Conservation (phyloP, 352 stramenopile genomes). For the Plasmopara muralis region DNA sequence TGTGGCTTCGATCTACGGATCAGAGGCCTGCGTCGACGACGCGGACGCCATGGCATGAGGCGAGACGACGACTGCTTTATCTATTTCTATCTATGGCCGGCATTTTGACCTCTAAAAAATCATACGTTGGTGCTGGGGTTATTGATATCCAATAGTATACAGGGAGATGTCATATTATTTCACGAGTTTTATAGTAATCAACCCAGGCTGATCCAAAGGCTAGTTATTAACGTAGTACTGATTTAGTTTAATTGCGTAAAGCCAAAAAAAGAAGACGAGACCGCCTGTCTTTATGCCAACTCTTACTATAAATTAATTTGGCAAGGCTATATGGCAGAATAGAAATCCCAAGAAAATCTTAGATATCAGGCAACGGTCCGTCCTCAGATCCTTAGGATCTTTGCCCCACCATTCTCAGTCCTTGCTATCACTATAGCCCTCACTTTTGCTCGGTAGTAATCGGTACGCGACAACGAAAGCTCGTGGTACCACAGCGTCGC, state of each 20-base stretch:
- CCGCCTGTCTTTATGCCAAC: too few relatives aligned
- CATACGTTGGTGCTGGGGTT: neutral
- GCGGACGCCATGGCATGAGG: slow-evolving; percentile 23
- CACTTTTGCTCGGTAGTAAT: neutral
- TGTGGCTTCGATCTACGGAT: slow-evolving; percentile 61
- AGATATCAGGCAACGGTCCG: too few relatives aligned
- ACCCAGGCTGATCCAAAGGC: too few relatives aligned
- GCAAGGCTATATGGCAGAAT: too few relatives aligned
- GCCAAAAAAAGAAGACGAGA: too few relatives aligned
- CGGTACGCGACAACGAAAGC: neutral
- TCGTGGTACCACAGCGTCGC: neutral
- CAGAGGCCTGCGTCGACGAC: slow-evolving; percentile 22
- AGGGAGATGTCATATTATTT: neutral
- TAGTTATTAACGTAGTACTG: too few relatives aligned
- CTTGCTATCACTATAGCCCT: too few relatives aligned
- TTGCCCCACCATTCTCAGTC: too few relatives aligned
- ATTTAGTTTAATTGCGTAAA: too few relatives aligned
- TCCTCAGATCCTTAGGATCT: too few relatives aligned
- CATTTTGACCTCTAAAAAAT: slow-evolving; percentile 14
- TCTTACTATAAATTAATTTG: too few relatives aligned
- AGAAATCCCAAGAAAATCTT: too few relatives aligned
- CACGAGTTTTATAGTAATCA: neutral
- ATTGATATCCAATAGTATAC: neutral
- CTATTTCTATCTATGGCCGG: slow-evolving; percentile 32
- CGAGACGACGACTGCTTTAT: slow-evolving; percentile 21